Percentiles rank a stretch among this genome's conserved stretches.
phyloP scores from a whole-genome alignment of 768 basidiomycete genomes.

The Lactarius trivialis region DNA sequence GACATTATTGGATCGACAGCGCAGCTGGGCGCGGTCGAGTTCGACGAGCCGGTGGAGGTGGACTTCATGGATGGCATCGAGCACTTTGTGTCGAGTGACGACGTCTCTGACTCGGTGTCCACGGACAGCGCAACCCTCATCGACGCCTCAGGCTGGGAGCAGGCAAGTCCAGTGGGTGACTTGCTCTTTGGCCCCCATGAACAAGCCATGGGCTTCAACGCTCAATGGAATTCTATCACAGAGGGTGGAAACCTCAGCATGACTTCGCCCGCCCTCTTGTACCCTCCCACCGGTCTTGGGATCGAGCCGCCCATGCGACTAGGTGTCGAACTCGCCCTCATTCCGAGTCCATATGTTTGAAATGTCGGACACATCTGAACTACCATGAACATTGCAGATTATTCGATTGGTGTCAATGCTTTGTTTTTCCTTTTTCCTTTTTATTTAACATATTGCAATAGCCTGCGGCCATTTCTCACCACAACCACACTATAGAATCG shows the following conservation, averaged over 20 bases:
- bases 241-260: neutral
- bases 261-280: neutral
- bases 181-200: neutral
- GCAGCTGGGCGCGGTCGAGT: neutral
- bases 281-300: neutral
- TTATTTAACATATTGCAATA: neutral
- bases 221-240: conserved; percentile 1
- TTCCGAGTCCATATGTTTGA: conserved; percentile 9
- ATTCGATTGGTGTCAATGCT: neutral
- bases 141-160: neutral
- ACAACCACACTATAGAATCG: neutral
- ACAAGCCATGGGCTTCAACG: neutral
- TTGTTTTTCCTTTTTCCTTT: neutral
- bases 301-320: neutral
- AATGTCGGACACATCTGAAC: neutral
- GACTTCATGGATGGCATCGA: neutral
- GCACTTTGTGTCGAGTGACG: neutral
- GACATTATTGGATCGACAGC: conserved; percentile 6
- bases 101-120: neutral
- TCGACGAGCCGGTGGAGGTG: neutral
- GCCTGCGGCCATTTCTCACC: neutral
- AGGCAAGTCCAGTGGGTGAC: neutral
- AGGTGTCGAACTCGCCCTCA: neutral
- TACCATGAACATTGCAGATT: neutral
- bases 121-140: neutral